Base-by-base conservation (phyloP, 495 filamentous ascomycete genomes). In the Neurospora pannonica region DNA sequence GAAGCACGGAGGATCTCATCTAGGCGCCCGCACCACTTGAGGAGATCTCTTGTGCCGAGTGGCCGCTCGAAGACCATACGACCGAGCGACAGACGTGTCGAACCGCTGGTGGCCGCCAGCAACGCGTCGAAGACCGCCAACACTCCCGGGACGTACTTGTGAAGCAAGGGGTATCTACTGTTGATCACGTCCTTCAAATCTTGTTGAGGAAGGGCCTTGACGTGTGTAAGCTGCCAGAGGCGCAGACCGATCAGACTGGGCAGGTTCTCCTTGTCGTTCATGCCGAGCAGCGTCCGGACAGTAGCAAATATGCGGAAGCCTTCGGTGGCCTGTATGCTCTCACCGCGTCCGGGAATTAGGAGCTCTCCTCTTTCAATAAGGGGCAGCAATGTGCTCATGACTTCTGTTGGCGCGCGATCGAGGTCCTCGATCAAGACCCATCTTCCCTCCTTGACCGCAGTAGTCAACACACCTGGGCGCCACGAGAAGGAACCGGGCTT, bases 371-470 rank as follows among this genome's bases (percentile, higher is more conserved):
- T 88, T 79, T 98, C 95, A 75, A 98, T 93, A 3, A 99, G 87
- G 2, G 97, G 95, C 38, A 98, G 85, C 43, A 99, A 88, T 4
- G 93, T 92, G 79, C 94, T 94, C 80, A 98, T 92, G 70, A 98
- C 92, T 80, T 98, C 96, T 73, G 92, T 94, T n/a, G 97, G 95
- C 21, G 96, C 97, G 71, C 95, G 92, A 80, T 99, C 93, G 37
- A 99, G 86, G 80, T 99, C 97, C 84, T 99, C 97, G 72, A 99
- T 95, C 72, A 98, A 84, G 6, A 99, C 90, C 97, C 96, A 98
- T 78, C 94, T 89, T 60, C 97, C 97, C 83, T 98, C 95, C 79
- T 86, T 90, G 3, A 97, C 94, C 17, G 97, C 97, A 43, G 94
- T 97, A 0, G 95, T 97, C 74, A 99, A 84, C 15, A 98, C 92